phyloP scores from a whole-genome alignment of 169 alveolate species.

The Theileria luwenshuni region DNA sequence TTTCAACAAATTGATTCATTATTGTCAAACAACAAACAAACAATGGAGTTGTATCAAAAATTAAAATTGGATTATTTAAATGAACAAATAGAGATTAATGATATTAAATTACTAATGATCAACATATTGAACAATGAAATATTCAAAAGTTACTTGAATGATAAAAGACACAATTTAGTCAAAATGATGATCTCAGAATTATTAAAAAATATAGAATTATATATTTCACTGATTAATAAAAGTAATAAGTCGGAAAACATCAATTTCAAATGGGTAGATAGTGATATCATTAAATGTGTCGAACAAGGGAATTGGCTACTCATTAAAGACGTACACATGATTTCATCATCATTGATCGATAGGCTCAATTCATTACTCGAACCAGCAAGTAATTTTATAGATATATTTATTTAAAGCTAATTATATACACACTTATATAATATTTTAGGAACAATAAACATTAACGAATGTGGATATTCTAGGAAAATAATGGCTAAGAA shows the following conservation, averaged over 20 bases:
- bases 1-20: not conserved
- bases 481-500: constrained; percentile 83
- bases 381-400: constrained; percentile 75
- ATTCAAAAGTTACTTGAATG: no score
- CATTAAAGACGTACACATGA: constrained; percentile 86
- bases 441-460: constrained; percentile 22
- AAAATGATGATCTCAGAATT: not conserved
- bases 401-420: no score
- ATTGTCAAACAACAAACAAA: not conserved
- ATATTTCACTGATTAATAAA: not conserved
- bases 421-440: no score
- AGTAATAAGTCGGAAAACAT: constrained; percentile 5
- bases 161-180: not conserved
- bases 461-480: constrained; percentile 75
- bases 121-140: no score
- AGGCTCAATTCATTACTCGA: constrained; percentile 92
- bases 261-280: constrained; percentile 79
- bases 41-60: no score
- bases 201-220: not conserved
- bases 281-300: constrained; percentile 86
- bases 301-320: constrained; percentile 91
- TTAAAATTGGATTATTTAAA: no score
- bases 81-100: no score
- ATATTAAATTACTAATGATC: no score
- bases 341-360: constrained; percentile 91